These are phyloP conservation scores for Ceratobasidium papillatum DNA, from an alignment of 1,284 basidiomycete genomes.

Conservation along the genomic window DNA sequence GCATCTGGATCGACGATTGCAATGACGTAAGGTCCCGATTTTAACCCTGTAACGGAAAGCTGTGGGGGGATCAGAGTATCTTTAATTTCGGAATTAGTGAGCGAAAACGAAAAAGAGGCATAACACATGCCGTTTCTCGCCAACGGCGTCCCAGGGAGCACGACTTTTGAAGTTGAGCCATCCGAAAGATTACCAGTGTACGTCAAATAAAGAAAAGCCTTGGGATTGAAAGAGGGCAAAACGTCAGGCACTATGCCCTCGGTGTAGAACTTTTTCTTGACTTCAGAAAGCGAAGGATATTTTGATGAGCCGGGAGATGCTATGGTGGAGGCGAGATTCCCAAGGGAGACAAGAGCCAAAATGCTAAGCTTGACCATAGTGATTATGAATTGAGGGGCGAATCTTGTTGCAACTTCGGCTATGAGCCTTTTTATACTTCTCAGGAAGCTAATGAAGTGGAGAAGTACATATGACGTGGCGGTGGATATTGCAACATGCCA, in stretches of 20 bases:
- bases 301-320: not conserved
- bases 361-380: not conserved
- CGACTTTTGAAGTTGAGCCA: constrained; percentile 20
- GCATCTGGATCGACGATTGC: constrained; percentile 39
- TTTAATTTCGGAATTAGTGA: not conserved
- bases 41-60: constrained; percentile 15
- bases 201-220: constrained; percentile 28
- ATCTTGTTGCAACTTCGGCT: not conserved
- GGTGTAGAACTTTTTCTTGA: constrained; percentile 19
- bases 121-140: constrained; percentile 12
- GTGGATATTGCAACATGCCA: not conserved
- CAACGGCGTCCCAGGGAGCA: constrained; percentile 27
- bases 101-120: not conserved
- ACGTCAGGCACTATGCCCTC: constrained; percentile 33
- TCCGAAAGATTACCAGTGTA: constrained; percentile 35
- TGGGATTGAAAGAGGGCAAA: constrained; percentile 23
- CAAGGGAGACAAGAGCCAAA: not conserved
- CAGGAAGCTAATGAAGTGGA: not conserved
- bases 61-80: constrained; percentile 26
- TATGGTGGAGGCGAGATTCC: not conserved
- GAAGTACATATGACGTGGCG: not conserved
- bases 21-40: constrained; percentile 28
- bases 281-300: constrained; percentile 20
- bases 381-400: not conserved
- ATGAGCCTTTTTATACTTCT: not conserved